Base-by-base conservation (phyloP, 2,329 filamentous ascomycete species). In the Fusarium camptoceras region DNA sequence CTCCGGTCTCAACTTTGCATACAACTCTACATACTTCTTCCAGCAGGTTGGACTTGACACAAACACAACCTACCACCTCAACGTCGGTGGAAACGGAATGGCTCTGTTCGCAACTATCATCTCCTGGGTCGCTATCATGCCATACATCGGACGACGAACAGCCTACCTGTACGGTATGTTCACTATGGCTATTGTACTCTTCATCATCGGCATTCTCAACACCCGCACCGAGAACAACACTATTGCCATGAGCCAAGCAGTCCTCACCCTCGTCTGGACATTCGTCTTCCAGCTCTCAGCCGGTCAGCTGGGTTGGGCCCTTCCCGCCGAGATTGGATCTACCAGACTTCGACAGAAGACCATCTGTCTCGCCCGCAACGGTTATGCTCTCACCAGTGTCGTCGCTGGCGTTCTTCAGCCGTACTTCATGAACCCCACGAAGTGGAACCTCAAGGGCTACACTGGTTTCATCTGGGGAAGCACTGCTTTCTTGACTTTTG, bases 131-230 rank as follows among this genome's bases (percentile, higher is more conserved):
- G 54, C 72, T 12, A 64, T 83, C 41, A 82, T 83, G 78, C 75
- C 76, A 0, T 73, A 79, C 4, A 80, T 85, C 53, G 84, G 84
- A 25, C 80, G 84, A 20, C 80, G 83, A 6, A 80, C 77, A 2
- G 77, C 84, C 6, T 82, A 86, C 55, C 76, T 85, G 24, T 74
- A 73, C 25, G 85, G 85, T n/a, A 80, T 83, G 34, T 78, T 80
- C 4, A 73, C 76, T 25, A 78, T 86, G 80, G 69, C 74, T 58
- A 3, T 68, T 37, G 76, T 78, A 0, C 76, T 84, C 3, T 79
- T 82, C 14, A 72, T 80, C 20, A 79, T 87, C n/a, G 79, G 83
- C 0, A 68, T 82, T 3, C 76, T 85, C 53, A 83, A 80, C 57
- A 80, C 78, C 1, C 76, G 54, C 16, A 76, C 72, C 15, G 59